phyloP scores from a whole-genome alignment of 2,329 filamentous ascomycete genomes.

The Diplodia sapinea region DNA sequence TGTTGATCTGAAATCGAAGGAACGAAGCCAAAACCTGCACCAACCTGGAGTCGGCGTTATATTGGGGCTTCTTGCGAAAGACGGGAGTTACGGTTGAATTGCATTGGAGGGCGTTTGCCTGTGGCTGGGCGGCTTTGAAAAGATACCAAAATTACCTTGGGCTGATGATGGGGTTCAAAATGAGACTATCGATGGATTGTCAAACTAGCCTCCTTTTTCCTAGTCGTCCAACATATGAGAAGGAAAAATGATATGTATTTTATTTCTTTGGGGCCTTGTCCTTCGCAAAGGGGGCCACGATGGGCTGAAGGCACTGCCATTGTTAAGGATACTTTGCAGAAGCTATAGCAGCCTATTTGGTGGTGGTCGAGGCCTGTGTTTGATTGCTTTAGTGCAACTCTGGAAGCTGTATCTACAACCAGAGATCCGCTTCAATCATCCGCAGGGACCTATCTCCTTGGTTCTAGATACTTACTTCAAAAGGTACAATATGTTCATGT shows the following conservation, averaged over 20 bases:
- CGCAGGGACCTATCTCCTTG: no score
- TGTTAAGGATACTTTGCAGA: no score
- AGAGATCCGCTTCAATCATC: no score
- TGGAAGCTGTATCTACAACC: no score
- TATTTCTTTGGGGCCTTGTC: neutral
- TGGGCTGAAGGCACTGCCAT: no score
- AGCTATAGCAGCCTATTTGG: no score
- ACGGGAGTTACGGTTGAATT: slow-evolving; percentile 5
- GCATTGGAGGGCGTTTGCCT: slow-evolving; percentile 16
- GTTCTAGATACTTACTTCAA: no score
- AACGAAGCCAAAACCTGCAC: neutral
- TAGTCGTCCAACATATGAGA: neutral
- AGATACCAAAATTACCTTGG: slow-evolving; percentile 19
- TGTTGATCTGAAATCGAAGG: neutral
- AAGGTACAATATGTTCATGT: no score
- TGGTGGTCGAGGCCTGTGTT: no score
- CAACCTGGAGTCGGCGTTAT: neutral
- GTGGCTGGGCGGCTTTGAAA: neutral
- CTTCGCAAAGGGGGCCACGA: no score
- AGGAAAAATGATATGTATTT: neutral
- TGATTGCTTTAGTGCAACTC: no score
- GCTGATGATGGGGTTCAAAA: neutral
- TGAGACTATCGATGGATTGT: neutral
- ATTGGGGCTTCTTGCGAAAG: neutral
- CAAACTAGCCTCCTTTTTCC: neutral